Percentiles rank a stretch among this genome's conserved stretches.
phyloP scores from a whole-genome alignment of 2,329 filamentous ascomycete genomes.

The Ascosphaera apis region DNA sequence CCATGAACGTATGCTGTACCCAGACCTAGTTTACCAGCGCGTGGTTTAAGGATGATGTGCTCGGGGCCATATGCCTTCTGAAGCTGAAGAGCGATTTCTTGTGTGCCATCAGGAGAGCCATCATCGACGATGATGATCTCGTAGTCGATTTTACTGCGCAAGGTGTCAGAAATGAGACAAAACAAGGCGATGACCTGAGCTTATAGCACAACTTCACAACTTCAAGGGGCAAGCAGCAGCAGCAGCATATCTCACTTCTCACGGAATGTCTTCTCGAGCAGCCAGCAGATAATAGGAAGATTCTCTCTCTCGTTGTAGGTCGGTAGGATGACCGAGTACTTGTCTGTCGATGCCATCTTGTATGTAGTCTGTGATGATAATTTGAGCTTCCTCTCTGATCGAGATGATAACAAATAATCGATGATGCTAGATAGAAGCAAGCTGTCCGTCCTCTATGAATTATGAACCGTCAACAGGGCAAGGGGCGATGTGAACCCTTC shows the following conservation, averaged over 20 bases:
- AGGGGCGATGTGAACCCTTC: slow-evolving; percentile 4
- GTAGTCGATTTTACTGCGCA: slow-evolving; percentile 65
- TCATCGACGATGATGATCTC: slow-evolving; percentile 97
- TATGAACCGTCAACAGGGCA: slow-evolving; percentile 4
- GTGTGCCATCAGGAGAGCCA: slow-evolving; percentile 86
- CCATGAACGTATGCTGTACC: slow-evolving; percentile 93
- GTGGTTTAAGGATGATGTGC: slow-evolving; percentile 64
- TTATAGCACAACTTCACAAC: too few relatives aligned
- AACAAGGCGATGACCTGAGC: slow-evolving; percentile 1
- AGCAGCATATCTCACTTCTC: slow-evolving; percentile 41
- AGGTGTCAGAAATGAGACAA: neutral
- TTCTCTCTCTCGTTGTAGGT: slow-evolving; percentile 98
- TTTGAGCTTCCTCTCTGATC: neutral
- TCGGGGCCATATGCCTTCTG: slow-evolving; percentile 55
- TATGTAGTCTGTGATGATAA: neutral
- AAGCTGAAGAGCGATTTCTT: slow-evolving; percentile 74
- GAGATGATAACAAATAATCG: slow-evolving; percentile 7
- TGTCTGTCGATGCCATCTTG: slow-evolving; percentile 18
- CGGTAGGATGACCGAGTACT: slow-evolving; percentile 91
- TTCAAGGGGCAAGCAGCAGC: neutral
- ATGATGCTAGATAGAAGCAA: slow-evolving; percentile 9
- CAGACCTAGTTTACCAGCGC: slow-evolving; percentile 86
- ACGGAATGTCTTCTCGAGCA: slow-evolving; percentile 79
- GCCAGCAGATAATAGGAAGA: slow-evolving; percentile 84
- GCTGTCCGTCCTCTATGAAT: slow-evolving; percentile 7